Percentiles rank a stretch among this genome's conserved stretches.
Conservation (phyloP, 1,284 basidiomycete genomes). For the Sphaerobolus stellatus region DNA sequence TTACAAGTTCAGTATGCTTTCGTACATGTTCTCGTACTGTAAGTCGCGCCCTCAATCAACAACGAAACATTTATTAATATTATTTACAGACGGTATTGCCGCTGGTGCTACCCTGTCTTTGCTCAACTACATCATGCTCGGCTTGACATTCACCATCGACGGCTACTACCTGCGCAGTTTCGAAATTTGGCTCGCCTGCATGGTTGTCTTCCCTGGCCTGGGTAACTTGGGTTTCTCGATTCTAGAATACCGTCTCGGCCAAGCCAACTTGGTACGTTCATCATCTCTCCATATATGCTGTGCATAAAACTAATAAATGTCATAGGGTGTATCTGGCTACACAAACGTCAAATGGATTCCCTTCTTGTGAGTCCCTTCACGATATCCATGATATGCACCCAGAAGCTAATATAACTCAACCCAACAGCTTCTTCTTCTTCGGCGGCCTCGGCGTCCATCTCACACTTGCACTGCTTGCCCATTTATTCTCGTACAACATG, state of each 20-base stretch:
- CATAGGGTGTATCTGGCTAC: constrained; percentile 42
- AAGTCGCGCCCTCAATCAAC: background rate
- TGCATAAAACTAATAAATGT: background rate
- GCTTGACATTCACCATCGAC: constrained; percentile 63
- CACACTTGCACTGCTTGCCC: constrained; percentile 71
- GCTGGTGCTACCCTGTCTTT: constrained; percentile 62
- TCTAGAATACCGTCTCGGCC: constrained; percentile 74
- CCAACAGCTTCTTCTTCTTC: constrained; percentile 79
- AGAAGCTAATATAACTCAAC: constrained; percentile 16
- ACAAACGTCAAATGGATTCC: constrained; percentile 78
- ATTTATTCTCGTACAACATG: constrained; percentile 83
- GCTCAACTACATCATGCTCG: constrained; percentile 72
- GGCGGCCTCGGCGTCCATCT: constrained; percentile 76
- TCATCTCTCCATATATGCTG: background rate
- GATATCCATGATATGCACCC: background rate
- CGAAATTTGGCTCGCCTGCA: constrained; percentile 75
- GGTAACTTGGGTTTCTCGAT: constrained; percentile 72
- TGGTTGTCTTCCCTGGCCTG: constrained; percentile 70
- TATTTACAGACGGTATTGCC: constrained; percentile 65
- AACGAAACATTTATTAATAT: constrained; percentile 24
- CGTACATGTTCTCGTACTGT: constrained; percentile 55
- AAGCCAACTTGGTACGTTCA: constrained; percentile 42
- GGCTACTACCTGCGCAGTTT: constrained; percentile 71
- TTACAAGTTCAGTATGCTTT: constrained; percentile 78
- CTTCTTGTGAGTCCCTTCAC: constrained; percentile 62